A percentile compares a stretch with the other conserved stretches of the same genome.
These are phyloP conservation scores for Zangia roseola DNA, from an alignment of 768 basidiomycete species.

Conservation along the genomic window DNA sequence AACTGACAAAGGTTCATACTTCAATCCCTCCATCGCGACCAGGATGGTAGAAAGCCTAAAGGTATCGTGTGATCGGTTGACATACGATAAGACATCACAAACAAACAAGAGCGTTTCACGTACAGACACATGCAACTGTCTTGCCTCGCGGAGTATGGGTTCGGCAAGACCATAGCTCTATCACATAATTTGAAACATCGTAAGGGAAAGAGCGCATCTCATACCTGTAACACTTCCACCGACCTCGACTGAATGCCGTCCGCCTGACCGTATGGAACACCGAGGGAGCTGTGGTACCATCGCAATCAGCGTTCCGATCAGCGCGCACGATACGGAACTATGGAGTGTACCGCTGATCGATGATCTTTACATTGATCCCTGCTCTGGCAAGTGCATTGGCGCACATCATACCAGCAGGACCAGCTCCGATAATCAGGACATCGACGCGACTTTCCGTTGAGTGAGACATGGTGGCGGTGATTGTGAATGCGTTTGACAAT, in stretches of 20 bases:
- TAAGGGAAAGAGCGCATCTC: not conserved
- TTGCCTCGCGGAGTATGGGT: slow-evolving; percentile 58
- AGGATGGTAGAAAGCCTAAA: slow-evolving; percentile 76
- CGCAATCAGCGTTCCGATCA: not conserved
- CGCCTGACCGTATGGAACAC: slow-evolving; percentile 48
- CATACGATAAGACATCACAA: not conserved
- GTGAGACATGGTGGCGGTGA: slow-evolving; percentile 14
- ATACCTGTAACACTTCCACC: slow-evolving; percentile 52
- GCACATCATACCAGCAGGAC: slow-evolving; percentile 8
- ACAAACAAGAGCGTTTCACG: slow-evolving; percentile 16
- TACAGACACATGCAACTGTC: slow-evolving; percentile 70
- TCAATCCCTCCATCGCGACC: slow-evolving; percentile 54
- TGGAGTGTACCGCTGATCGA: no score
- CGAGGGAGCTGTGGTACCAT: slow-evolving; percentile 34
- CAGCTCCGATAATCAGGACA: slow-evolving; percentile 50
- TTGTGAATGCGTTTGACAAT: no score
- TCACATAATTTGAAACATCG: not conserved
- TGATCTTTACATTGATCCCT: slow-evolving; percentile 32
- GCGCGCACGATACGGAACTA: no score
- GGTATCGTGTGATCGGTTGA: not conserved
- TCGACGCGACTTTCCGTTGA: slow-evolving; percentile 35
- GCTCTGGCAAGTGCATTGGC: no score
- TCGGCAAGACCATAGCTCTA: slow-evolving; percentile 80
- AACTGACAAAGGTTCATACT: no score
- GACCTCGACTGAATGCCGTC: slow-evolving; percentile 58